Evolutionary conservation across 106 monocot species (phyloP), one percentile per base, ranked within the genome.

Genomic region (Triglochin maritima): DNA sequence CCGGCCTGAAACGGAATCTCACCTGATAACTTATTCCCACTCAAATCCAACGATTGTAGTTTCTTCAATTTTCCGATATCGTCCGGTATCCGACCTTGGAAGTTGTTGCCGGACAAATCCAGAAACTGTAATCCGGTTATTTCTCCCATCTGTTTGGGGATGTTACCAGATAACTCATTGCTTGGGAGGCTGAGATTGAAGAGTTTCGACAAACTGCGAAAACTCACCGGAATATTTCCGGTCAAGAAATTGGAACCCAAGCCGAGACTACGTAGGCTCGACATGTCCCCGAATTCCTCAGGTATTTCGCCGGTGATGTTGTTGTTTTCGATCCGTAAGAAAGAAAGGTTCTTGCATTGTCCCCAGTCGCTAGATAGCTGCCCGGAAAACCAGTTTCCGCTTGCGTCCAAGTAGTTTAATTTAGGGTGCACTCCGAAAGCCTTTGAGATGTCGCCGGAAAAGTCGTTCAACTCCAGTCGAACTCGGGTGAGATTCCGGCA

Each of bases 361-460:
- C 69, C 89, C 89, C 83, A 94, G 10, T 86, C 74, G 0, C 78
- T 42, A 1, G 93, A 85, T 2, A 94, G 74, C 9, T 56, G 63
- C 6, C 93, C 93, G 2, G 82, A 82, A 52, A 94, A 57, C 47
- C 60, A 57, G 59, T 77, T 89, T 15, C 83, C 78, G 3, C 72
- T 47, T 49, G 84, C 64, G 49, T 89, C 89, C 81, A 89, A 60
- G 76, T 78, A 86, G 0, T 9, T 3, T 3, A 74, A 29, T 13
- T 59, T n/a, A 5, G 50, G 73, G 12, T 74, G 73, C 2, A 72
- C 72, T 66, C 54, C 74, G 49, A 93, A 85, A 1, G 67, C 81
- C 54, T 84, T 57, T 0, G 82, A 79, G 48, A 94, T 77, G 65
- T 94, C 82, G 8, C 89, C 89, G 3, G 54, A 66, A 66, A 94